These are phyloP conservation scores for Salix dunnii DNA, from an alignment of 345 rosid species.

Conservation along the genomic window DNA sequence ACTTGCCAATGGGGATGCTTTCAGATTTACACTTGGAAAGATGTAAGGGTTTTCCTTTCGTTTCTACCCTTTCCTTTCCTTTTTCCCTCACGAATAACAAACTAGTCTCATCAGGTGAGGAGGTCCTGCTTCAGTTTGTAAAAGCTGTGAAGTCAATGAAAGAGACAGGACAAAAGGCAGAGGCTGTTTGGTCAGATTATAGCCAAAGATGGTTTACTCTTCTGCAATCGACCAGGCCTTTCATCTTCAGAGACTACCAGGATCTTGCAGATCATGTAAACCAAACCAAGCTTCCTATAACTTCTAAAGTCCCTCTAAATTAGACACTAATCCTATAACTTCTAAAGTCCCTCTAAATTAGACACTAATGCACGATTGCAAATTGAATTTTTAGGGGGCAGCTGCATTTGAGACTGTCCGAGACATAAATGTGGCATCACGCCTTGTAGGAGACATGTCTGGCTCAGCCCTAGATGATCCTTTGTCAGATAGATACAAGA, in stretches of 20 bases:
- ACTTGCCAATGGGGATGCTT: conserved; percentile 66
- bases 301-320: neutral
- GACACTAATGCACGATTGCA: neutral
- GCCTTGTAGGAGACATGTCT: conserved; percentile 61
- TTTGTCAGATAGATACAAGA: conserved; percentile 49
- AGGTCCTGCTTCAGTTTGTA: conserved; percentile 45
- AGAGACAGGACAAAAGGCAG: conserved; percentile 52
- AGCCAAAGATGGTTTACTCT: conserved; percentile 75
- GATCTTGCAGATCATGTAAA: conserved; percentile 76
- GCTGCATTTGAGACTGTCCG: conserved; percentile 59
- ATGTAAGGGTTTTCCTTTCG: conserved; percentile 32
- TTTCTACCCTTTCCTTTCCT: neutral
- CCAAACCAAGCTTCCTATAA: neutral
- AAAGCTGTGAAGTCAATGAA: conserved; percentile 45
- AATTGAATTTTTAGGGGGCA: conserved; percentile 44
- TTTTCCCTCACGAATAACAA: neutral
- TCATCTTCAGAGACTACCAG: conserved; percentile 52
- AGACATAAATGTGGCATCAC: conserved; percentile 67
- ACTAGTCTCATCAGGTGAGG: conserved; percentile 50
- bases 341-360: neutral
- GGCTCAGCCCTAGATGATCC: conserved; percentile 73
- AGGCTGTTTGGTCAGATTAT: conserved; percentile 65
- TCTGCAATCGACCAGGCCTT: conserved; percentile 63
- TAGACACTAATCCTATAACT: neutral
- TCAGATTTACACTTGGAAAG: conserved; percentile 54